A percentile compares a stretch with the other conserved stretches of the same genome.
Evolutionary conservation across 805 yeast species (phyloP).

Genomic region (Debaryomyces hansenii): DNA sequence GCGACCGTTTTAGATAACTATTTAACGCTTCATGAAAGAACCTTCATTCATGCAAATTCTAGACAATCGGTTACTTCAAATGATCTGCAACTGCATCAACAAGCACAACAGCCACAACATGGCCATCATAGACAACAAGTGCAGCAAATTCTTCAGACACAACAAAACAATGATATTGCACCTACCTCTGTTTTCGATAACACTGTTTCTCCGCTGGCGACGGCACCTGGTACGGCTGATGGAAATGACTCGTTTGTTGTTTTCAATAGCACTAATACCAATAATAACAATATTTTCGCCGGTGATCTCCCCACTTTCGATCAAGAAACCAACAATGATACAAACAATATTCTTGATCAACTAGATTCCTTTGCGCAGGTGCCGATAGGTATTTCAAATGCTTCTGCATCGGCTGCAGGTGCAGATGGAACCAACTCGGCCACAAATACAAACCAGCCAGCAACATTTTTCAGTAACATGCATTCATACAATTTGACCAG

Average conservation of each 20-base stretch:
- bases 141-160: background rate
- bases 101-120: constrained; percentile 2
- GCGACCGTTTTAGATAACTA: constrained; percentile 93
- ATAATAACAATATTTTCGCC: background rate
- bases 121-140: background rate
- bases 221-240: constrained; percentile 2
- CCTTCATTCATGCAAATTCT: constrained; percentile 33
- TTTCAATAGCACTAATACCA: background rate
- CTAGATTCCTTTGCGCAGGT: background rate
- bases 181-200: constrained; percentile 1
- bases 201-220: constrained; percentile 3
- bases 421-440: constrained; percentile 2
- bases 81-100: constrained; percentile 4
- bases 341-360: background rate
- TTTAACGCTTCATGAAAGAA: constrained; percentile 45
- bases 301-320: background rate
- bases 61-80: constrained; percentile 5
- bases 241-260: background rate
- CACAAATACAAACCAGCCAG: constrained; percentile 6
- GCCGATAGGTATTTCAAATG: constrained; percentile 17
- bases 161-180: background rate
- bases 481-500: constrained; percentile 27
- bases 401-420: constrained; percentile 15
- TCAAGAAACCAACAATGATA: constrained; percentile 1
- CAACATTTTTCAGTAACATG: constrained; percentile 20